A percentile compares a stretch with the other conserved stretches of the same genome.
Conservation (phyloP, 2,329 filamentous ascomycete species). For the Penicillium sp. region DNA sequence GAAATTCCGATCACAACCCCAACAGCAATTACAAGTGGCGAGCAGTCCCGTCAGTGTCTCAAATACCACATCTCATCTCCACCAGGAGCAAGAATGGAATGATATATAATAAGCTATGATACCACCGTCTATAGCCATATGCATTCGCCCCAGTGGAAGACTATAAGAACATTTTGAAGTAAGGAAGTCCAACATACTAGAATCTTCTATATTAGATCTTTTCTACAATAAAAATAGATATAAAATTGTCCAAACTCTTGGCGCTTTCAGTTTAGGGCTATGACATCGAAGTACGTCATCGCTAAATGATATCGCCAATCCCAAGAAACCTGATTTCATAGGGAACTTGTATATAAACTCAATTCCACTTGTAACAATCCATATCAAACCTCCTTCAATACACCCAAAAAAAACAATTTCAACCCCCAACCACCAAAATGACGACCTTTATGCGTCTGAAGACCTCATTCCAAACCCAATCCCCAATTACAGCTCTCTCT, state of each 20-base stretch:
- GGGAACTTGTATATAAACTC: not conserved
- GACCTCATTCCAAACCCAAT: not conserved
- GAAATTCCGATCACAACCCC: not conserved
- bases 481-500: not conserved
- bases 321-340: constrained; percentile 1
- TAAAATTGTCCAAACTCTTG: constrained; percentile 3
- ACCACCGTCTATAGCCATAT: too few relatives aligned
- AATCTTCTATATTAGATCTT: not conserved
- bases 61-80: not conserved
- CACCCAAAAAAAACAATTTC: not conserved
- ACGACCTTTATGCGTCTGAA: not conserved
- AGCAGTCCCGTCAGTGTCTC: too few relatives aligned
- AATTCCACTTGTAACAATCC: not conserved
- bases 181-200: not conserved
- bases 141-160: not conserved
- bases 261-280: not conserved
- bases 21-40: not conserved
- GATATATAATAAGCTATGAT: not conserved
- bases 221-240: not conserved
- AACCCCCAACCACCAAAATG: not conserved
- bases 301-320: not conserved
- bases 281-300: constrained; percentile 9
- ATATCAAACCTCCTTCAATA: not conserved
- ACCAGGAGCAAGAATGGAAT: not conserved
- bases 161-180: not conserved